A percentile compares a stretch with the other conserved stretches of the same genome.
phyloP scores from a whole-genome alignment of 129 eudicot species.

The carrot (Daucus carota) region DNA sequence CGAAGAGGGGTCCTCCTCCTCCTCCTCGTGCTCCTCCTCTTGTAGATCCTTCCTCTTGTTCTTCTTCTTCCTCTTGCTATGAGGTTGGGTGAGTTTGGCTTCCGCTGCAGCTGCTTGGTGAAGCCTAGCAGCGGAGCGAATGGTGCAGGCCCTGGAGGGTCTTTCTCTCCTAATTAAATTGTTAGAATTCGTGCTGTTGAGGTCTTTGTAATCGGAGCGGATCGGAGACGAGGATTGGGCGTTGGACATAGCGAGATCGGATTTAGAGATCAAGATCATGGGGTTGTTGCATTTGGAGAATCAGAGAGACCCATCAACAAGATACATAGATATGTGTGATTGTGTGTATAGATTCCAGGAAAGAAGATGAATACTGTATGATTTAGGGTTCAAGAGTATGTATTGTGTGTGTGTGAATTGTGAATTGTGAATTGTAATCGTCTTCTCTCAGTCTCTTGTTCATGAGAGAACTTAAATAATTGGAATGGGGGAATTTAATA shows the following conservation, averaged over 20 bases:
- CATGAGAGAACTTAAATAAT: too few species aligned
- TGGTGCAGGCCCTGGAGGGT: conserved; percentile 96
- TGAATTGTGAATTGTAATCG: too few species aligned
- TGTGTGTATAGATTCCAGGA: not conserved
- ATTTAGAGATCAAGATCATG: conserved; percentile 4
- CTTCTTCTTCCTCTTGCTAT: conserved; percentile 27
- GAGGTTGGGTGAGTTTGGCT: conserved; percentile 31
- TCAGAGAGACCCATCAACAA: not conserved
- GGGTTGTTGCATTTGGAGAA: not conserved
- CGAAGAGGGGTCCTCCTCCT: conserved; percentile 28
- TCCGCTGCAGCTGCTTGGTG: conserved; percentile 73
- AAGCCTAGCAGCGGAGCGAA: conserved; percentile 63
- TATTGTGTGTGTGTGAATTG: too few species aligned
- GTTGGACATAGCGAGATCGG: conserved; percentile 32
- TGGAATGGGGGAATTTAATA: too few species aligned
- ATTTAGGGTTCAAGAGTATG: not conserved
- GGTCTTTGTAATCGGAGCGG: conserved; percentile 26
- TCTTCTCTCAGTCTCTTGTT: not conserved
- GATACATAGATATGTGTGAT: not conserved
- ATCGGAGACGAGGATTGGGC: conserved; percentile 52
- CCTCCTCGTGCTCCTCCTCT: not conserved
- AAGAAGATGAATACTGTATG: not conserved
- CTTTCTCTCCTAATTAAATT: conserved; percentile 54
- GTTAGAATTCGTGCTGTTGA: conserved; percentile 9
- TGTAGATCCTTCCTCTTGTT: conserved; percentile 28